phyloP scores from a whole-genome alignment of 2,329 filamentous ascomycete genomes.

The Aspergillus quadricinctus region DNA sequence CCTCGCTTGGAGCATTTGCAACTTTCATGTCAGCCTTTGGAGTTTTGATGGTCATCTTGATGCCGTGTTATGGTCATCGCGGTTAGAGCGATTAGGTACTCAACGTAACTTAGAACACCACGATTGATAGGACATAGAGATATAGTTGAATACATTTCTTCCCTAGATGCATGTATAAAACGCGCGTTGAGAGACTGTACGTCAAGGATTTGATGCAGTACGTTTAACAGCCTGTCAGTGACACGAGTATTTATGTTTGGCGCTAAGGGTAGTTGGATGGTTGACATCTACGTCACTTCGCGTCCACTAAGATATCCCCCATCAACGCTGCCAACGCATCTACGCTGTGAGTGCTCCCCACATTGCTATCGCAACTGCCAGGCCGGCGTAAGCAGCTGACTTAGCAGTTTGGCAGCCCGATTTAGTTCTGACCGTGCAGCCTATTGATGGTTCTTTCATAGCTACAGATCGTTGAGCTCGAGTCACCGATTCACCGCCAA shows the following conservation, averaged over 20 bases:
- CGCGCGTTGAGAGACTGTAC: background rate
- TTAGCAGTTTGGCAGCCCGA: background rate
- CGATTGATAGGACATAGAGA: background rate
- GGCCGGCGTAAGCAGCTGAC: constrained; percentile 5
- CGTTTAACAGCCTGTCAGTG: background rate
- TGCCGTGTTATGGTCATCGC: background rate
- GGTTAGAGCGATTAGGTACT: background rate
- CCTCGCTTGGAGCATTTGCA: background rate
- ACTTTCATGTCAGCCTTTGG: background rate
- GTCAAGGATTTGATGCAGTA: background rate
- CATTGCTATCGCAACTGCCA: constrained; percentile 9
- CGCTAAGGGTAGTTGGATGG: background rate
- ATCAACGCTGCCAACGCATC: constrained; percentile 20
- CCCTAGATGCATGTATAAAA: background rate
- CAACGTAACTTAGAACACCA: background rate
- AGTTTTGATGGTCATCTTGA: background rate
- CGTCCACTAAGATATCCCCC: constrained; percentile 6
- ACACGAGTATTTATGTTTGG: background rate
- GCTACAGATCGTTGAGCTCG: constrained; percentile 8
- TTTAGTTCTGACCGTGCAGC: background rate
- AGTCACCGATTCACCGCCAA: constrained; percentile 13
- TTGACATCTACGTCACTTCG: constrained; percentile 19
- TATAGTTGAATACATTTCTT: background rate
- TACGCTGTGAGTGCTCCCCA: constrained; percentile 14
- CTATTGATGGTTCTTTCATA: constrained; percentile 3